Conservation (phyloP, 192 early-diverging fungal genomes). For the Coemansia guatemalensis region DNA sequence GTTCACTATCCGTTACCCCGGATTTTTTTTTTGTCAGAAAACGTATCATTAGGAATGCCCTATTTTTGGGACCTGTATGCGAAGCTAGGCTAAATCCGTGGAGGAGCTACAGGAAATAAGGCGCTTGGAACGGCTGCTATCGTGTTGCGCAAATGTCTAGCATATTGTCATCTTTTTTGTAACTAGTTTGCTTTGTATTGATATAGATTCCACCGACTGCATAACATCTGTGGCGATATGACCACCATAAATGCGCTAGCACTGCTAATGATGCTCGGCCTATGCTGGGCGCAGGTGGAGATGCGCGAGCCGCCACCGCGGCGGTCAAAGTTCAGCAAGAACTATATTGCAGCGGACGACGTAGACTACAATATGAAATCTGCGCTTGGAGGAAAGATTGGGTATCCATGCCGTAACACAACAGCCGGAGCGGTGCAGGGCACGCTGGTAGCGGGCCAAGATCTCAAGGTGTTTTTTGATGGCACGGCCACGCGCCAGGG, state of each 20-base stretch:
- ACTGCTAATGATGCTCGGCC: slow-evolving; percentile 4
- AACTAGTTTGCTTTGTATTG: too few relatives aligned
- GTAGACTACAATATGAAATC: slow-evolving; percentile 54
- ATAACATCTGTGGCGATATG: too few relatives aligned
- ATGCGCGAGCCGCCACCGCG: slow-evolving; percentile 48
- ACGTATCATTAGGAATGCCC: too few relatives aligned
- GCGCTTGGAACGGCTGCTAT: too few relatives aligned
- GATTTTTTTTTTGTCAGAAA: too few relatives aligned
- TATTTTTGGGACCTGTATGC: too few relatives aligned
- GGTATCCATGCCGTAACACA: slow-evolving; percentile 39
- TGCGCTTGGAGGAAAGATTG: slow-evolving; percentile 33
- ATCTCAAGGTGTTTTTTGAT: slow-evolving; percentile 54
- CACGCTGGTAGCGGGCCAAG: slow-evolving; percentile 51
- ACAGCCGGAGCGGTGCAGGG: slow-evolving; percentile 26
- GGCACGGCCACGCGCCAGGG: slow-evolving; percentile 39
- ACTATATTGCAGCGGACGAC: slow-evolving; percentile 37
- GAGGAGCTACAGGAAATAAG: too few relatives aligned
- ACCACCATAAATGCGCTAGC: neutral
- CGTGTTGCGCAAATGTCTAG: too few relatives aligned
- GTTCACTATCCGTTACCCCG: too few relatives aligned
- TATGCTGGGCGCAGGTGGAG: slow-evolving; percentile 38
- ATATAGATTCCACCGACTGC: too few relatives aligned
- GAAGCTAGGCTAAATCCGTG: too few relatives aligned
- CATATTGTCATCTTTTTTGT: too few relatives aligned
- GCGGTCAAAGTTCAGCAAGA: slow-evolving; percentile 47